Evolutionary conservation across 116 monocot species (phyloP), one percentile per base, ranked within the genome.

Genomic region (Zostera marina): DNA sequence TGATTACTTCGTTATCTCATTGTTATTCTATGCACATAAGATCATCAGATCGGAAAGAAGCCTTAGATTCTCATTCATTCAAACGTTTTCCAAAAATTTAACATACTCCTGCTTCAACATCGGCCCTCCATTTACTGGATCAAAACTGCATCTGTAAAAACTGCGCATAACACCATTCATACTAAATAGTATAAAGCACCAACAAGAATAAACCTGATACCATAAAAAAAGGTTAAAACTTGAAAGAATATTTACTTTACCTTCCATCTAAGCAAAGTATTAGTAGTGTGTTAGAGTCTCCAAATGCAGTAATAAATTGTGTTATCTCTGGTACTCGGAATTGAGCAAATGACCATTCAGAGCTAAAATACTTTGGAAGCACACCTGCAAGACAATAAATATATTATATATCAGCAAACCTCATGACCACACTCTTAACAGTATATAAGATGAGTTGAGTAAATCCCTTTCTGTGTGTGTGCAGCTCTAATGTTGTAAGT

Each of bases 321-420:
- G 76, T 75, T 14, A 58, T 63, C 65, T 79, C 93, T 63, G 79
- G 81, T 64, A 88, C 66, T 56, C 73, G 93, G 59, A 88, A 88
- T 55, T 84, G 93, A 67, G 88, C 81, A 73, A 88, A 93, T 32
- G 93, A 93, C 93, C 93, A 88, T 66, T 93, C 93, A 25, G 93
- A 93, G 69, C 93, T 93, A 64, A 93, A 93, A 67, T 93, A 93
- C 62, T 77, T 93, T 6, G 88, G 93, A 61, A 93, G 66, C 20
- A 88, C 75, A 16, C 87, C 93, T 93, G 71, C 9, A 66, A 42
- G 12, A 7, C 22, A 3, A 56, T 32, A 32, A 32, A 32, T 32
- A n/a, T n/a, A n/a, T n/a, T n/a, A n/a, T n/a, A n/a, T n/a, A n/a
- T n/a, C n/a, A n/a, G n/a, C n/a, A n/a, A n/a, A n/a, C n/a, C n/a